phyloP scores from a whole-genome alignment of 208 protist genomes.

The Acanthamoeba lenticulata region DNA sequence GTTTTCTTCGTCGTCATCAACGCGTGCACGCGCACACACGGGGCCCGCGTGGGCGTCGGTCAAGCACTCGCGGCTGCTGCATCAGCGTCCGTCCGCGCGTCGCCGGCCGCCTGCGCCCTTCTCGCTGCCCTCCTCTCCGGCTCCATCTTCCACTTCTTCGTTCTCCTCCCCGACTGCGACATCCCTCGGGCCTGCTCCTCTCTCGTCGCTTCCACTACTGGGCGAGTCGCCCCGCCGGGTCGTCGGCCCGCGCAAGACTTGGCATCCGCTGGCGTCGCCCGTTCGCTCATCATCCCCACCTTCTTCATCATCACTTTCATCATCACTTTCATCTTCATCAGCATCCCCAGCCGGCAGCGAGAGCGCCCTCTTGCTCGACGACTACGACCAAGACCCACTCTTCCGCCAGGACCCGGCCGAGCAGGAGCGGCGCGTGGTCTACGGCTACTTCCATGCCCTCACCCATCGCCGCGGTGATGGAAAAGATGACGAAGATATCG shows the following conservation, averaged over 20 bases:
- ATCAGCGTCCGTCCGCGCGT: too few relatives aligned
- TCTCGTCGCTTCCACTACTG: not conserved
- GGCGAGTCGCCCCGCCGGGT: not conserved
- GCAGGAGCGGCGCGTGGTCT: not conserved
- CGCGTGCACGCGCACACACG: too few relatives aligned
- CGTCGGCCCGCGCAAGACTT: too few relatives aligned
- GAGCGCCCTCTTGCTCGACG: not conserved
- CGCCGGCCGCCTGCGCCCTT: not conserved
- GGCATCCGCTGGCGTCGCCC: not conserved
- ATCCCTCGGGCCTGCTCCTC: not conserved
- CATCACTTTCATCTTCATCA: too few relatives aligned
- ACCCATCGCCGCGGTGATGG: too few relatives aligned
- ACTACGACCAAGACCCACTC: not conserved
- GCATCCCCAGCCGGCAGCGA: not conserved
- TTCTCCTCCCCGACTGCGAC: not conserved
- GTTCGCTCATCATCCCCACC: too few relatives aligned
- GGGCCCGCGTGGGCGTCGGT: not conserved
- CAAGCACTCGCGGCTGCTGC: not conserved
- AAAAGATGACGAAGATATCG: too few relatives aligned
- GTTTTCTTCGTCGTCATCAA: not conserved
- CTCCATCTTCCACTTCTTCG: not conserved
- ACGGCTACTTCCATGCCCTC: constrained; percentile 43
- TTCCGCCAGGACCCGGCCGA: not conserved
- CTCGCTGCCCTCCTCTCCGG: not conserved
- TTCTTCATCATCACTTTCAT: too few relatives aligned